Conservation (phyloP, 306 rosid genomes). For the Cucurbita ficifolia region DNA sequence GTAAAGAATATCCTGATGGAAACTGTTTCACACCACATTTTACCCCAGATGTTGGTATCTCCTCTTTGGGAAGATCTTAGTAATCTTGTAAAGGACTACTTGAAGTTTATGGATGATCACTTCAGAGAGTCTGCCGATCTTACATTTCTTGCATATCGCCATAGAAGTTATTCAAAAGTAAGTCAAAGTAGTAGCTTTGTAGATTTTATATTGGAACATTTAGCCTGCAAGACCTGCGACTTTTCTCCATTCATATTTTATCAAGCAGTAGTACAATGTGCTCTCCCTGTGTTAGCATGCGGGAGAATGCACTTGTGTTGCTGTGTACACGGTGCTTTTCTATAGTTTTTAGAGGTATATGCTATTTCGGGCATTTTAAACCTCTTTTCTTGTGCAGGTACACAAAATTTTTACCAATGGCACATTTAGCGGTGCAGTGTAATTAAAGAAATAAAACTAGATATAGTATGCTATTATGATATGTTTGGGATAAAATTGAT, state of each 20-base stretch:
- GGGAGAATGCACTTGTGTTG: neutral
- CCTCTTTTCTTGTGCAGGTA: neutral
- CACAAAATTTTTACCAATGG: neutral
- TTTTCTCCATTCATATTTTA: neutral
- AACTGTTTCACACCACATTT: conserved; percentile 70
- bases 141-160: conserved; percentile 89
- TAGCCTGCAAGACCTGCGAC: neutral
- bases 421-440: neutral
- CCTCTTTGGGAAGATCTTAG: conserved; percentile 68
- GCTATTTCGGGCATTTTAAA: neutral
- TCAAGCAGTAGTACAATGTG: neutral
- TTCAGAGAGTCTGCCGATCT: conserved; percentile 94
- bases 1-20: conserved; percentile 86
- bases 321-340: neutral
- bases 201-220: neutral
- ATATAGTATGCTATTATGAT: neutral
- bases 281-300: neutral
- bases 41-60: conserved; percentile 84
- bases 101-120: conserved; percentile 95
- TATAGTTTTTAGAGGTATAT: neutral
- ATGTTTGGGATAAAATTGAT: neutral
- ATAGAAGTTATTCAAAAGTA: conserved; percentile 91
- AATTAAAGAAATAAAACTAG: neutral
- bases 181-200: neutral
- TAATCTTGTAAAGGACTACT: conserved; percentile 62